phyloP scores from a whole-genome alignment of 2,329 filamentous ascomycete genomes.

The Monilinia vaccinii-corymbosi region DNA sequence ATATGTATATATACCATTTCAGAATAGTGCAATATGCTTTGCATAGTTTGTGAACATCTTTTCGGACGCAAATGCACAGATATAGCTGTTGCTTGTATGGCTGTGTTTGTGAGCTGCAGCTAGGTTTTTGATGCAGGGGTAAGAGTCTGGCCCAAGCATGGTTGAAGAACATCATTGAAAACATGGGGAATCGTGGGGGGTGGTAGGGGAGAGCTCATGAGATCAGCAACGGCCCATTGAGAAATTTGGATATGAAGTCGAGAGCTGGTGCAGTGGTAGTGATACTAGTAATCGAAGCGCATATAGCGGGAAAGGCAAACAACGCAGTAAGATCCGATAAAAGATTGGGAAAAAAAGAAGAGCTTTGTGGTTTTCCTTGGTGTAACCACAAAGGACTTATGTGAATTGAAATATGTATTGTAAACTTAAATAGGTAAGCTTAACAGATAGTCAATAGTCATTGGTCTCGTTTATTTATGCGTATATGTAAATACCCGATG shows the following conservation, averaged over 20 bases:
- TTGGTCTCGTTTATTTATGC: too few relatives aligned
- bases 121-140: background rate
- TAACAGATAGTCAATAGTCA: too few relatives aligned
- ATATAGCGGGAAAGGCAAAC: constrained; percentile 2
- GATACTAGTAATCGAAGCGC: too few relatives aligned
- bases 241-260: background rate
- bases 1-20: background rate
- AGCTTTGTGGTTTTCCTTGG: background rate
- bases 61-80: background rate
- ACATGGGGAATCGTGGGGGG: constrained; percentile 1
- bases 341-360: background rate
- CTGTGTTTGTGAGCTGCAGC: background rate
- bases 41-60: background rate
- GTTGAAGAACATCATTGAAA: background rate
- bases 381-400: too few relatives aligned
- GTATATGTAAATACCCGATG: too few relatives aligned
- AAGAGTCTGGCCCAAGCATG: too few relatives aligned
- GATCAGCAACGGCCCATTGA: background rate
- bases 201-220: background rate
- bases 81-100: background rate
- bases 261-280: background rate
- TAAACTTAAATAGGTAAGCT: too few relatives aligned
- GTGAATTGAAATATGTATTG: too few relatives aligned
- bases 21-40: background rate
- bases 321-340: background rate